Evolutionary conservation across 257 asterid species (phyloP).

Genomic region (Solanum arcanum): DNA sequence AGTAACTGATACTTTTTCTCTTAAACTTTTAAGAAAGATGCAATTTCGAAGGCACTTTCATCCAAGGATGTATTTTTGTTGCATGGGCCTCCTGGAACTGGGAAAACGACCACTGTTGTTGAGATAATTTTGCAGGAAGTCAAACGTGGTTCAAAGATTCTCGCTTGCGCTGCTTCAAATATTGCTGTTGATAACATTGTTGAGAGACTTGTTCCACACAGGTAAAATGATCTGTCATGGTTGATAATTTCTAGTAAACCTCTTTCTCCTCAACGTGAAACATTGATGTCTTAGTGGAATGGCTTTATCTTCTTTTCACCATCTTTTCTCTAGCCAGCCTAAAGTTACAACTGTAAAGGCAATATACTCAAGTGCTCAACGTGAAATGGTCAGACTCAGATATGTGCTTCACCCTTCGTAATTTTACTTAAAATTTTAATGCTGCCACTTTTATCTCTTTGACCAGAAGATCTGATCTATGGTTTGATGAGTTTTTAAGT

Average conservation of each 20-base stretch:
- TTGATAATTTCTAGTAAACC: not conserved
- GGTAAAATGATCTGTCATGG: slow-evolving; percentile 25
- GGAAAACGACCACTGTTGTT: slow-evolving; percentile 96
- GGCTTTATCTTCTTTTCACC: not conserved
- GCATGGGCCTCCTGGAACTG: slow-evolving; percentile 99
- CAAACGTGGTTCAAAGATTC: slow-evolving; percentile 85
- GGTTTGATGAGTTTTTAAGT: not conserved
- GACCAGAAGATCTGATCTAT: not conserved
- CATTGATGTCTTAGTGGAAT: not conserved
- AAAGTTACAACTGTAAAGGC: not conserved
- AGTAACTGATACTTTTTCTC: not conserved
- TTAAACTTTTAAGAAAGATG: slow-evolving; percentile 50
- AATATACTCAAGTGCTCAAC: not conserved
- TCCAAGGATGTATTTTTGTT: slow-evolving; percentile 91
- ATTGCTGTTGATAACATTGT: slow-evolving; percentile 98
- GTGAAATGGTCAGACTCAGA: not conserved
- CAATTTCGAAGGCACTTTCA: slow-evolving; percentile 79
- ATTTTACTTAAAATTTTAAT: not conserved
- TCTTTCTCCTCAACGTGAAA: not conserved
- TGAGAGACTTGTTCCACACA: slow-evolving; percentile 89
- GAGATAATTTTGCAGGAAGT: slow-evolving; percentile 95
- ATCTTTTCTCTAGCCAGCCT: not conserved
- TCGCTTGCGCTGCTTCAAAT: slow-evolving; percentile 97
- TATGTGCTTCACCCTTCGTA: not conserved
- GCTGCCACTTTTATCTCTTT: not conserved